Percentiles rank a stretch among this genome's conserved stretches.
phyloP scores from a whole-genome alignment of 2,329 filamentous ascomycete genomes.

The Aspergillus sp. region DNA sequence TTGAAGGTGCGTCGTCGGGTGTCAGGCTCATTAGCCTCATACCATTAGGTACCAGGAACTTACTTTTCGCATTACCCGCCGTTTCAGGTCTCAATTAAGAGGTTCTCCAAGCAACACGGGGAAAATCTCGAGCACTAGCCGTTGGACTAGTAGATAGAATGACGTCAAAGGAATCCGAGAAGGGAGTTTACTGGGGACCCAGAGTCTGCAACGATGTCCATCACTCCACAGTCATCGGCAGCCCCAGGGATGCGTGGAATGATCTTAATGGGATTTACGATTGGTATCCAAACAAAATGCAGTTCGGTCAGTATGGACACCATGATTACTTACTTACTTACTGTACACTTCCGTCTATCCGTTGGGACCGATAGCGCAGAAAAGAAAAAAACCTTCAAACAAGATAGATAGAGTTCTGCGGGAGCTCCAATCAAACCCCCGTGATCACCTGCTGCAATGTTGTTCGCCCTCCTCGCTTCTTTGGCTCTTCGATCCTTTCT shows the following conservation, averaged over 20 bases:
- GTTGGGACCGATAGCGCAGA: neutral
- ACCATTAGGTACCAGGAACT: constrained; percentile 10
- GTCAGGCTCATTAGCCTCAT: constrained; percentile 3
- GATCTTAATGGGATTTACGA: neutral
- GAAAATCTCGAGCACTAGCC: constrained; percentile 4
- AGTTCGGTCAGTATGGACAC: neutral
- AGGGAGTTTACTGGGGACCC: neutral
- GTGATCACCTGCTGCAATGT: constrained; percentile 16
- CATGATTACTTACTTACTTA: neutral
- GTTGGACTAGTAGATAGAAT: constrained; percentile 4
- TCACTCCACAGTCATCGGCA: neutral
- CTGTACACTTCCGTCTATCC: neutral
- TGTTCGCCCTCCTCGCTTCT: constrained; percentile 19
- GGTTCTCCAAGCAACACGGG: neutral
- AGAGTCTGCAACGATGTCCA: neutral
- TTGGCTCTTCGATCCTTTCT: constrained; percentile 10
- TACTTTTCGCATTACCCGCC: constrained; percentile 7
- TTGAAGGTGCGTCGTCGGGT: neutral
- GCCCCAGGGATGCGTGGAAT: neutral
- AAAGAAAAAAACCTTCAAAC: neutral
- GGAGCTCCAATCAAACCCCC: constrained; percentile 8
- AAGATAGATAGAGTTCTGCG: constrained; percentile 6
- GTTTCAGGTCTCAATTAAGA: constrained; percentile 5
- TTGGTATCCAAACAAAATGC: neutral
- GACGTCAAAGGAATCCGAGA: constrained; percentile 19